Base-by-base conservation (phyloP, 768 basidiomycete genomes). In the Royoungia palumana region DNA sequence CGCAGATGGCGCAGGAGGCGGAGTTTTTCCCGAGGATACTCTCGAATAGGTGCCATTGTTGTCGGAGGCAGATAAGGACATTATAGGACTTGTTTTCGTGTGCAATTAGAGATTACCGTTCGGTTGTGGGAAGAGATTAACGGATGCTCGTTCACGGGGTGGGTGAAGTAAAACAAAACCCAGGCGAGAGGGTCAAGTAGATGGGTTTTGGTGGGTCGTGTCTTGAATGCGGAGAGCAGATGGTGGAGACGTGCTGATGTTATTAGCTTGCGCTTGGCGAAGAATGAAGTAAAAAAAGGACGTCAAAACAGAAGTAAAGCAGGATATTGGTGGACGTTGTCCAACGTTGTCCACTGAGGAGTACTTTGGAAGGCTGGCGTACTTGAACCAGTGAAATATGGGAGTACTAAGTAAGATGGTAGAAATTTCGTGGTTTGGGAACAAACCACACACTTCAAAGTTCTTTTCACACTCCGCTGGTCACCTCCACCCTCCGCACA, bases 41-140 rank as follows among this genome's bases (percentile, higher is more conserved):
- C 87, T 84, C 61, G 85, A 79, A 80, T 86, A 89, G 73, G 87
- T 78, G 75, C 77, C 76, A 74, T 79, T 81, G 78, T 80, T 86
- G 81, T 89, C 87, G 68, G 79, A 77, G 69, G 87, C 81, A 69
- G 89, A 89, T 80, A 91, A 83, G 76, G 89, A 90, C 89, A 92
- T 92, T 87, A 86, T 86, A 87, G 73, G 71, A 66, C 68, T 74
- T 61, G 57, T 64, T 70, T 66, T 70, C 54, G 66, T 66, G 76
- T 72, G 73, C 70, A 81, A 89, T 89, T 90, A 90, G 77, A 79
- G 80, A 91, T 90, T 90, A 90, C 62, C 60, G 67, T 68, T 66
- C 49, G 60, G 64, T 70, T 68, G 61, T 62, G 60, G 56, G 50
- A 54, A 60, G 49, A 58, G 57, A 69, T 71, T 69, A 68, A 66